Percentiles rank a stretch among this genome's conserved stretches.
Evolutionary conservation across 164 flowering plant genomes (phyloP).

Genomic region (Cinnamomum micranthum): DNA sequence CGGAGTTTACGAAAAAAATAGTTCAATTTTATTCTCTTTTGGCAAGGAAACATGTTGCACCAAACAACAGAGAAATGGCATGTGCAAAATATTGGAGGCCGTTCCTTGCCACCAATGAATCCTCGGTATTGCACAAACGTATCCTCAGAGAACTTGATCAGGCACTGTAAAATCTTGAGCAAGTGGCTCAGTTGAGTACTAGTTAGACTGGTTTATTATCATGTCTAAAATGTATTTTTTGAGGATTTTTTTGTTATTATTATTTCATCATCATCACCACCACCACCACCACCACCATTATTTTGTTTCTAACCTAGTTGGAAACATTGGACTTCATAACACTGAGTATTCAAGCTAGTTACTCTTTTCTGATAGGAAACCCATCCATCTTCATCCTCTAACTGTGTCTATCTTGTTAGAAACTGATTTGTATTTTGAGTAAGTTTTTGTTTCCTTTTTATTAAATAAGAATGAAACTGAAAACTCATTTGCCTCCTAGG

Average conservation of each 20-base stretch:
- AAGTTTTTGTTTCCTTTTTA: neutral
- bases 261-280: too few species aligned
- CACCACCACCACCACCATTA: too few species aligned
- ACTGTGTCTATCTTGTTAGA: neutral
- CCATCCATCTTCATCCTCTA: neutral
- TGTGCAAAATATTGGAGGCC: too few species aligned
- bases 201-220: neutral
- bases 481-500: constrained; percentile 33
- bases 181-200: neutral
- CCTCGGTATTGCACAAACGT: too few species aligned
- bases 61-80: too few species aligned
- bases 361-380: neutral
- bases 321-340: neutral
- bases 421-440: neutral
- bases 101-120: too few species aligned
- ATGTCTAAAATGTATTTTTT: neutral
- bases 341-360: neutral
- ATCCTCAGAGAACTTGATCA: neutral
- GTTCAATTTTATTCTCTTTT: too few species aligned
- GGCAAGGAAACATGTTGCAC: too few species aligned
- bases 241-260: neutral
- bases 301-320: neutral
- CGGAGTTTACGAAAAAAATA: too few species aligned
- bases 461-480: neutral
- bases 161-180: neutral